Conservation (phyloP, 345 rosid genomes). For the Noccaea bulbosa region DNA sequence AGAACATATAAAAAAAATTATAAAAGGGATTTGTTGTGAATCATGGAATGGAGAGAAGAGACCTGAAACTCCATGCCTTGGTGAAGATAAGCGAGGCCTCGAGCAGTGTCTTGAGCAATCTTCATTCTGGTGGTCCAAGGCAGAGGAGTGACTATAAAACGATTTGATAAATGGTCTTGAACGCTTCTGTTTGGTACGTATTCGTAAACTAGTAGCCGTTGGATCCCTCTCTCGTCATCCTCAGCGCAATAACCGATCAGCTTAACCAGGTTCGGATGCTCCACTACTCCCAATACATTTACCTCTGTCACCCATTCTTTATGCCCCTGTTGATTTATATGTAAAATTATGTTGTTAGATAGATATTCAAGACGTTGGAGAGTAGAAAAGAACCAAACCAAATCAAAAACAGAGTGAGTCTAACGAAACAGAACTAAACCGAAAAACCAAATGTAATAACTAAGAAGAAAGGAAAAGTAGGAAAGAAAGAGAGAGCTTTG, state of each 20-base stretch:
- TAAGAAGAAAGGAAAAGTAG: background rate
- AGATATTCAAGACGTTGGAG: background rate
- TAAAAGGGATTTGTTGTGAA: background rate
- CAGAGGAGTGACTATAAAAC: constrained; percentile 69
- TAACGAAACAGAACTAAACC: background rate
- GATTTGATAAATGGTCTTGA: constrained; percentile 80
- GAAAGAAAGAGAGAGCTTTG: constrained; percentile 1
- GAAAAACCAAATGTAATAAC: background rate
- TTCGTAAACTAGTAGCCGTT: constrained; percentile 82
- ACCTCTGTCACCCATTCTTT: constrained; percentile 99
- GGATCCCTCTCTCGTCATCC: constrained; percentile 96
- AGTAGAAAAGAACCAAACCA: background rate
- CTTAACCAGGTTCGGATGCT: constrained; percentile 91
- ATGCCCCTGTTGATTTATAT: constrained; percentile 64
- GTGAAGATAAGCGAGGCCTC: constrained; percentile 87
- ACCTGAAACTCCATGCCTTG: constrained; percentile 99
- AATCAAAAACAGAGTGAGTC: background rate
- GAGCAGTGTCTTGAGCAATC: constrained; percentile 87
- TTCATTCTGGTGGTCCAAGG: constrained; percentile 77
- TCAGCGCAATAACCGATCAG: constrained; percentile 92
- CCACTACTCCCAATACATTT: constrained; percentile 89
- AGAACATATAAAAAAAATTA: background rate
- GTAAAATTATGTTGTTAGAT: background rate
- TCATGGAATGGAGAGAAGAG: constrained; percentile 10
- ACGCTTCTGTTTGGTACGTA: constrained; percentile 92